phyloP scores from a whole-genome alignment of 2,329 filamentous ascomycete genomes.

The Fonsecaea pedrosoi region DNA sequence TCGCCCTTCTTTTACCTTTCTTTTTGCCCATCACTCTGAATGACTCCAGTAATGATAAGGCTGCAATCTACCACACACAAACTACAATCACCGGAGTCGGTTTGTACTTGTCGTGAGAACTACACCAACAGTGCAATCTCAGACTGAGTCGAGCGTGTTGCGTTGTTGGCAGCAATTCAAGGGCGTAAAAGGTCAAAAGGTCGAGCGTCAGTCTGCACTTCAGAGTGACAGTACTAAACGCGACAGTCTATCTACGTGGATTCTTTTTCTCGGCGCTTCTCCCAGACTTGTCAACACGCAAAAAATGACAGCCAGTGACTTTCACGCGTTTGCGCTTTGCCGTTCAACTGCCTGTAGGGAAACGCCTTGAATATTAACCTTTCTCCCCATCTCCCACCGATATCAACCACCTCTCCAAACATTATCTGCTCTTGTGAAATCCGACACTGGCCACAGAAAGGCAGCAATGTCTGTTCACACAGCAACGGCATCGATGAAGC shows the following conservation, averaged over 20 bases:
- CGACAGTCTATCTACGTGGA: constrained; percentile 31
- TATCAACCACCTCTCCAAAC: constrained; percentile 3
- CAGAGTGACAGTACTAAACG: constrained; percentile 19
- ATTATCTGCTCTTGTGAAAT: constrained; percentile 22
- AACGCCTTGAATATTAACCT: background rate
- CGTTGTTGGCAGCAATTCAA: constrained; percentile 20
- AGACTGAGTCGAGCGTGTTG: constrained; percentile 9
- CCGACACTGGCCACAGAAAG: constrained; percentile 22
- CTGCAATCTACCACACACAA: constrained; percentile 18
- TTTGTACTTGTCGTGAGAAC: constrained; percentile 19
- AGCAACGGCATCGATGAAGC: constrained; percentile 13
- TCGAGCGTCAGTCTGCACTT: constrained; percentile 19
- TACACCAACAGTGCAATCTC: background rate
- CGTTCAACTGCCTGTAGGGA: constrained; percentile 10
- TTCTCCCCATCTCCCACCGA: background rate
- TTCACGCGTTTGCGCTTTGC: background rate
- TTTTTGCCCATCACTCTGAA: constrained; percentile 22
- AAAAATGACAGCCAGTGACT: background rate
- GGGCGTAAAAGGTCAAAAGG: constrained; percentile 17
- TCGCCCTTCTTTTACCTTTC: constrained; percentile 15
- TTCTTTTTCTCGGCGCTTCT: constrained; percentile 4
- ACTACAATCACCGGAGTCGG: constrained; percentile 24
- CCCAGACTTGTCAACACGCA: background rate
- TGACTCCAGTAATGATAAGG: constrained; percentile 13
- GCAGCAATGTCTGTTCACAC: constrained; percentile 25